Conservation (phyloP, 2,329 filamentous ascomycete genomes). For the Onygenales sp. region DNA sequence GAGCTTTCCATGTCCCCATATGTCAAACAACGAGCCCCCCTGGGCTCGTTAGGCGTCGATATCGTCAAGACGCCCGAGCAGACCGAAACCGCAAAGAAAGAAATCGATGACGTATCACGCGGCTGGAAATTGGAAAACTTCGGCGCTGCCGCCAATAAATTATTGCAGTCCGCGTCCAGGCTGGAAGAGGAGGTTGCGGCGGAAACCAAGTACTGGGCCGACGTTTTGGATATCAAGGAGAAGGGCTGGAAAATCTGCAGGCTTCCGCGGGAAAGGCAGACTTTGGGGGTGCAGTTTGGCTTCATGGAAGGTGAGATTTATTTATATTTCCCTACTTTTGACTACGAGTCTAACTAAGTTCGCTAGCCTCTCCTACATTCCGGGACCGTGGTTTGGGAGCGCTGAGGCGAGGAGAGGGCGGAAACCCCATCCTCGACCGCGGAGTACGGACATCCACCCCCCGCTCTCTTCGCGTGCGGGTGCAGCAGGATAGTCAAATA, state of each 20-base stretch:
- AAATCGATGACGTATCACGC: constrained; percentile 44
- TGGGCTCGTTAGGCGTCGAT: constrained; percentile 64
- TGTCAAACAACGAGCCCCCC: constrained; percentile 61
- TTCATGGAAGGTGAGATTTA: constrained; percentile 59
- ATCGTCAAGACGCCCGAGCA: constrained; percentile 53
- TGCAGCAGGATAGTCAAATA: constrained; percentile 49
- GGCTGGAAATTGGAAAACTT: constrained; percentile 76
- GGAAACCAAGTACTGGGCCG: constrained; percentile 83
- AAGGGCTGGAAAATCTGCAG: constrained; percentile 80
- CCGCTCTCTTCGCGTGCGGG: constrained; percentile 57
- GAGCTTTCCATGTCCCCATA: constrained; percentile 59
- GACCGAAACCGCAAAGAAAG: constrained; percentile 45
- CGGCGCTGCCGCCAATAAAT: constrained; percentile 61
- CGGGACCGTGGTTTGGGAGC: constrained; percentile 69
- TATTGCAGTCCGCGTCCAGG: constrained; percentile 61
- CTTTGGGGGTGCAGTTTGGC: constrained; percentile 78
- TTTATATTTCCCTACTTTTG: not conserved
- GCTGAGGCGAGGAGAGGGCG: constrained; percentile 63
- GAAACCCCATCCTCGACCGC: constrained; percentile 64
- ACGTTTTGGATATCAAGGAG: constrained; percentile 70
- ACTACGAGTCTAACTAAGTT: not conserved
- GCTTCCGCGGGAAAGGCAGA: constrained; percentile 61
- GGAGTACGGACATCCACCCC: constrained; percentile 41
- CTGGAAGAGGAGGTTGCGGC: constrained; percentile 67
- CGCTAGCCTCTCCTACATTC: constrained; percentile 45